phyloP scores from a whole-genome alignment of 495 filamentous ascomycete species.

The Aspergillus taichungensis region DNA sequence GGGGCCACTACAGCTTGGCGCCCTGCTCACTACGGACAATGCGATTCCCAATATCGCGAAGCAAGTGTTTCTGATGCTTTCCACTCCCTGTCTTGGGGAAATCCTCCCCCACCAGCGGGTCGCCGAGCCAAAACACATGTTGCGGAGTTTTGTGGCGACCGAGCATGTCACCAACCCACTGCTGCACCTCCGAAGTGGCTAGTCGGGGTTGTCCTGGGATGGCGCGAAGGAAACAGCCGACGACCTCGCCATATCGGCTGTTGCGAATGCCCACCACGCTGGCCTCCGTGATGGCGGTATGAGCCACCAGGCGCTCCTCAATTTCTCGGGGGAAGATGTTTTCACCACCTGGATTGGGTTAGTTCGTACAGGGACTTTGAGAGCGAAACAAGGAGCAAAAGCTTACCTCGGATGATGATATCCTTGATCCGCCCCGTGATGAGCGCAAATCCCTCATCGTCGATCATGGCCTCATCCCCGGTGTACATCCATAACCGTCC shows the following conservation, averaged over 20 bases:
- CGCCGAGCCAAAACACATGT: constrained; percentile 51
- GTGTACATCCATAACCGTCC: constrained; percentile 12
- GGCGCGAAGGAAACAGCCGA: constrained; percentile 16
- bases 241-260: constrained; percentile 52
- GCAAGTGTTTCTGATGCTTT: constrained; percentile 54
- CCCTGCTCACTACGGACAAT: too few relatives aligned
- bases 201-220: not conserved
- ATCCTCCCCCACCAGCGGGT: constrained; percentile 33
- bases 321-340: constrained; percentile 70
- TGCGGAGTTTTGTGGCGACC: constrained; percentile 49
- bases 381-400: too few relatives aligned
- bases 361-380: not conserved
- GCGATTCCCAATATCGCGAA: constrained; percentile 37
- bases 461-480: constrained; percentile 11
- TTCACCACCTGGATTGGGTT: constrained; percentile 49
- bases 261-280: constrained; percentile 53
- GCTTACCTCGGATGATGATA: constrained; percentile 45
- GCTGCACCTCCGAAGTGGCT: constrained; percentile 3
- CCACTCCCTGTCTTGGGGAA: constrained; percentile 55
- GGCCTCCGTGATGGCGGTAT: constrained; percentile 43
- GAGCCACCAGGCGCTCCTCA: constrained; percentile 51
- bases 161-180: constrained; percentile 41
- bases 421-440: constrained; percentile 54
- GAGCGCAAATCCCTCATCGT: constrained; percentile 7
- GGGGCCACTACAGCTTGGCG: too few relatives aligned